Evolutionary conservation across 371 early-diverging fungal species (phyloP).

Genomic region (Mortierella sp.): DNA sequence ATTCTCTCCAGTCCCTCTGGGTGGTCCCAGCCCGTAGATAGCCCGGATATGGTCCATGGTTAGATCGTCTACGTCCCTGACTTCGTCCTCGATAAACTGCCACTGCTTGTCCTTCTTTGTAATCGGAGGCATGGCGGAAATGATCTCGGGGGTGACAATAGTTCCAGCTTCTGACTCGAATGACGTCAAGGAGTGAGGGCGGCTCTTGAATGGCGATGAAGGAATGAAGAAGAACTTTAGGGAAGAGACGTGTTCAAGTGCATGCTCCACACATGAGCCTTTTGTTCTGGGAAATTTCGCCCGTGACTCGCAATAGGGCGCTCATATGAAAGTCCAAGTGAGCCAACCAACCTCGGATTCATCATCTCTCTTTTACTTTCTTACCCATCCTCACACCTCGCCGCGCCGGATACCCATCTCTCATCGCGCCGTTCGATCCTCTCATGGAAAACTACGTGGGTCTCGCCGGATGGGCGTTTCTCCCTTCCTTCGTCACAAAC

Average conservation of each 20-base stretch:
- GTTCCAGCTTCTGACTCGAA: background rate
- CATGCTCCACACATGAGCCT: background rate
- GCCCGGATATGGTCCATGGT: conserved; percentile 31
- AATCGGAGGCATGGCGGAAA: conserved; percentile 22
- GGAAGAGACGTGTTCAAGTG: background rate
- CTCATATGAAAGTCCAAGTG: background rate
- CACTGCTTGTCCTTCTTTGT: conserved; percentile 39
- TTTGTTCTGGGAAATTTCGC: background rate
- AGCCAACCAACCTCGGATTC: background rate
- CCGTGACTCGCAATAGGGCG: background rate
- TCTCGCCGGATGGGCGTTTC: conserved; percentile 55
- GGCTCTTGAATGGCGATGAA: background rate
- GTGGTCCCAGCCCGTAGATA: conserved; percentile 35
- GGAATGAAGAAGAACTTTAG: background rate
- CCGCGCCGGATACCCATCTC: background rate
- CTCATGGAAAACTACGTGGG: conserved; percentile 46
- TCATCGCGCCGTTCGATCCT: background rate
- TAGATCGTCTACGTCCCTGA: conserved; percentile 25
- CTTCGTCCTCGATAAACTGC: conserved; percentile 40
- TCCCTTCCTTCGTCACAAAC: conserved; percentile 60
- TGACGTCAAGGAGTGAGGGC: background rate
- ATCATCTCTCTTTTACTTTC: background rate
- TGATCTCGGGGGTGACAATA: background rate
- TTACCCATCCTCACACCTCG: background rate
- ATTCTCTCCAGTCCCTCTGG: background rate